These are phyloP conservation scores for Melanogaster broomeanus DNA, from an alignment of 768 basidiomycete species.

Conservation along the genomic window DNA sequence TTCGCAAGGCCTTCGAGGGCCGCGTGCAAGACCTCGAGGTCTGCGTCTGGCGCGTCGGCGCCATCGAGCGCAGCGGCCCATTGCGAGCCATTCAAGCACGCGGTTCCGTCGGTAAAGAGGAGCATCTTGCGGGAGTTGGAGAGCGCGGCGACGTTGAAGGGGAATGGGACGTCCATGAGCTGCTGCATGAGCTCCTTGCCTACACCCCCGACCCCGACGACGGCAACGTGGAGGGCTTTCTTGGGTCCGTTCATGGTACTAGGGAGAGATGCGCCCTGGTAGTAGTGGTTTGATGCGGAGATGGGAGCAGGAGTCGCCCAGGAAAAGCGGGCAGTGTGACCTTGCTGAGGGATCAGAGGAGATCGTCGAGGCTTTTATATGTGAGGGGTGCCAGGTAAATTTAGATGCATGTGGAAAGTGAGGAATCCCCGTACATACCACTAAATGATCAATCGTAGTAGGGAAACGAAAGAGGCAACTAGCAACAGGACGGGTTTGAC, in stretches of 20 bases:
- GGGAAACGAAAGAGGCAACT: no score
- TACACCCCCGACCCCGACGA: conserved; percentile 92
- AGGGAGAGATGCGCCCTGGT: not conserved
- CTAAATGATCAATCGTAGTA: not conserved
- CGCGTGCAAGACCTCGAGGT: conserved; percentile 41
- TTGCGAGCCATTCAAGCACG: conserved; percentile 36
- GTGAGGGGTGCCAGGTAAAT: not conserved
- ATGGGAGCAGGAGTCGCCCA: not conserved
- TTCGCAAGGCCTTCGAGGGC: conserved; percentile 48
- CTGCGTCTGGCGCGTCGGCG: conserved; percentile 33
- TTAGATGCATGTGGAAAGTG: not conserved
- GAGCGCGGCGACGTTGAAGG: conserved; percentile 69
- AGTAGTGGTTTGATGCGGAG: no score
- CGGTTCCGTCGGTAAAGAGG: conserved; percentile 50
- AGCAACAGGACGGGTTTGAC: not conserved
- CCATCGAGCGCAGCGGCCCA: conserved; percentile 52
- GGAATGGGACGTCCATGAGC: conserved; percentile 62
- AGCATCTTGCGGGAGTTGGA: conserved; percentile 66
- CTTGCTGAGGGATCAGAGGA: not conserved
- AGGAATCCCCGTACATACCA: not conserved
- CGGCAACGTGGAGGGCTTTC: conserved; percentile 57
- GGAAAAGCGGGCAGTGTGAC: conserved; percentile 1
- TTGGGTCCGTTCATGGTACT: conserved; percentile 20
- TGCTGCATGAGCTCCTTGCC: conserved; percentile 87
- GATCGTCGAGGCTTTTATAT: not conserved